phyloP scores from a whole-genome alignment of 192 early-diverging fungal species.

The Dissophora globulifera region DNA sequence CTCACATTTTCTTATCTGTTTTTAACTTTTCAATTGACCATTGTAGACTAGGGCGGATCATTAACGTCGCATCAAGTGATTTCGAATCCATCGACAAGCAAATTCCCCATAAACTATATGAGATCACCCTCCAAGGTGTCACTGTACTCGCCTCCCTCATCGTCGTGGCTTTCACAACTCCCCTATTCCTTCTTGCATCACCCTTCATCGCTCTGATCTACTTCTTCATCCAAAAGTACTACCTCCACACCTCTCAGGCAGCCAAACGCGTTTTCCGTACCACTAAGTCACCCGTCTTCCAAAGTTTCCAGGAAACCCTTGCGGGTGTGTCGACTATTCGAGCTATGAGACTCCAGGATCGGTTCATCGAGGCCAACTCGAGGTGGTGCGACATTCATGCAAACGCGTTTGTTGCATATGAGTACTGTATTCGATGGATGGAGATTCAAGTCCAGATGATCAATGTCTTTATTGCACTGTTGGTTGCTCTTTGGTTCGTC shows the following conservation, averaged over 20 bases:
- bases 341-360: constrained; percentile 43
- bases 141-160: constrained; percentile 22
- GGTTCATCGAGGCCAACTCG: constrained; percentile 69
- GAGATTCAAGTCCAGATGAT: constrained; percentile 17
- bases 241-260: constrained; percentile 69
- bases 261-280: constrained; percentile 76
- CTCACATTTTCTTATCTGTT: too few relatives aligned
- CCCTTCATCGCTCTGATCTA: constrained; percentile 34
- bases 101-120: constrained; percentile 6
- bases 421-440: constrained; percentile 21
- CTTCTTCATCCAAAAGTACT: constrained; percentile 54
- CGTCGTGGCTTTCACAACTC: constrained; percentile 6
- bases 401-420: constrained; percentile 16
- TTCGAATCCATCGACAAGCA: constrained; percentile 19
- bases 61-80: constrained; percentile 63
- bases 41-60: constrained; percentile 71
- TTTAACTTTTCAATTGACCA: too few relatives aligned
- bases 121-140: constrained; percentile 14
- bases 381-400: constrained; percentile 1
- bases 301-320: constrained; percentile 64
- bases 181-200: constrained; percentile 11
- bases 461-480: constrained; percentile 37
- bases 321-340: constrained; percentile 64
- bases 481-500: constrained; percentile 34
- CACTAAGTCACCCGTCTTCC: constrained; percentile 75